Evolutionary conservation across 2,329 filamentous ascomycete species (phyloP), one percentile per base, ranked within the genome.

Genomic region (Ciborinia camelliae): DNA sequence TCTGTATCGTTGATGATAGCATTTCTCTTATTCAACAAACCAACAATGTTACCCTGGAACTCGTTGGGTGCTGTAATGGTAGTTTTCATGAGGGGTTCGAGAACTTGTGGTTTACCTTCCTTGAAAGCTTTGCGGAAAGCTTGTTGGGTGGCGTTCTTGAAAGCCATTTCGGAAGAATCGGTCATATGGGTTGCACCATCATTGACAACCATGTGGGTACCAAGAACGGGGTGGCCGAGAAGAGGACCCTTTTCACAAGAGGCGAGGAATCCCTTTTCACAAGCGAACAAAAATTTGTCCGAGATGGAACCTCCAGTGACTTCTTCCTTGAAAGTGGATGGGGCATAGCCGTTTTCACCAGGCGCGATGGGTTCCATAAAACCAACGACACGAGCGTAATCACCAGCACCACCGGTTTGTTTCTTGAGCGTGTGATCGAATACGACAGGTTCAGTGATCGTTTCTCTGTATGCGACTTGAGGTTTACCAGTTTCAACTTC

Each of bases 21-120:
- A 74, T 92, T 95, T 69, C 95, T 88, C 86, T 99, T 99, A 82
- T 98, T 99, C 81, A 99, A 84, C 58, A 99, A 81, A 73, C 92
- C 93, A 64, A 98, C 91, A 70, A 99, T 90, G 76, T 92, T 93
- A 75, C 95, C 95, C 80, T 99, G 95, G 83, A 98, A 99, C 82
- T 99, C 95, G 74, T 90, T 92, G 54, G 95, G 95, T 0, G 95
- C 93, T 39, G 92, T 97, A 73, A 99, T 92, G 67, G 92, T 93
- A 0, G 92, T 97, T 84, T 97, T 98, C 95, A 99, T 99, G 63
- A 99, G 80, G 6, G 95, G 95, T 79, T 99, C 95, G 43, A 99
- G 86, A 12, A 99, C 88, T 73, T 91, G 86, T 3, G 94, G 93
- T 61, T 87, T 85, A 41, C 89, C 91, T 15, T 90, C 86, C 66